Evolutionary conservation across 2,329 filamentous ascomycete genomes (phyloP), one percentile per base, ranked within the genome.

Genomic region (Arthroderma sp.): DNA sequence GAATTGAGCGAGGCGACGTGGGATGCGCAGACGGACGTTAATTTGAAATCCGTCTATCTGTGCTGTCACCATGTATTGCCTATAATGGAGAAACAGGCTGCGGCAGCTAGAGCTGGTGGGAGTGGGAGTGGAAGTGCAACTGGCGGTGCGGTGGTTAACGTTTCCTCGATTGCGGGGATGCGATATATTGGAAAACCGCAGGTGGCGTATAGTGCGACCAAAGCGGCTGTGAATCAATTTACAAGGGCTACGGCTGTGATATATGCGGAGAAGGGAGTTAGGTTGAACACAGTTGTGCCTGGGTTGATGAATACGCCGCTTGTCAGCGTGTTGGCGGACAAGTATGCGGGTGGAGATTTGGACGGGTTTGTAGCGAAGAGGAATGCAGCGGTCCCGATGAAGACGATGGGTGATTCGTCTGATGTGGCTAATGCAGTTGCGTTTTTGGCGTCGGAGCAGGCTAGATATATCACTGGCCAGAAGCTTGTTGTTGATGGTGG

Each of bases 401-500:
- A 75, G 0, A 63, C 60, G 31, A 78, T 80, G 69, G 76, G 76
- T 0, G 70, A 74, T 54, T 71, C 74, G 0, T 74, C 72, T 62
- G 77, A 80, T 57, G 72, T 80, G 4, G 73, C 75, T 0, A 68
- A 75, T 55, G 67, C 74, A 1, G 74, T 69, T 4, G 53, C 74
- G 8, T 80, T 78, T 50, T 61, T 81, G 44, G 75, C 68, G 3
- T 77, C 73, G 32, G 68, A 74, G 38, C 74, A 77, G 49, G 73
- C 76, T 2, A 66, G 62, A 32, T 81, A 81, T 54, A 71, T 81
- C 3, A 81, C 75, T 1, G 77, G 77, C 0, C 68, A 72, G 53
- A 67, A 69, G 54, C 59, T 75, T 50, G 63, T 74, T 7, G 64
- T 72, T 3, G 70, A 72, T 55, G 70, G 69, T 0, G 69, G 67